These are phyloP conservation scores for Diaporthe sp. DNA, from an alignment of 2,329 filamentous ascomycete genomes.

Conservation along the genomic window DNA sequence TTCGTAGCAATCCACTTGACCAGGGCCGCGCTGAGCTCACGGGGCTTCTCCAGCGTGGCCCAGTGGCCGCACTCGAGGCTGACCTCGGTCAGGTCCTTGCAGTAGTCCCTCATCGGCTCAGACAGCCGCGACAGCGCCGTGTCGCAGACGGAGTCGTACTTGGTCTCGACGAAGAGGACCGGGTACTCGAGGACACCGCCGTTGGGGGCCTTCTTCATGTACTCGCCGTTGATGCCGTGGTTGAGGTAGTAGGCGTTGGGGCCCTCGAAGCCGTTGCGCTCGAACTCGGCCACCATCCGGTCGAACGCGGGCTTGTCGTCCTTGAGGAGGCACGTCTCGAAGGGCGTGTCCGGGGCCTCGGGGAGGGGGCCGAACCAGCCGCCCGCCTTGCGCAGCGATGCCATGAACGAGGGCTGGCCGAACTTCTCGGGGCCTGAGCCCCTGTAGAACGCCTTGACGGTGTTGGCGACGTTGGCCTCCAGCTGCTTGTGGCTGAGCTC, in stretches of 20 bases:
- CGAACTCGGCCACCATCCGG: conserved; percentile 49
- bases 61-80: conserved; percentile 53
- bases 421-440: neutral
- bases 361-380: conserved; percentile 43
- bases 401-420: conserved; percentile 35
- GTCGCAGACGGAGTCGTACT: conserved; percentile 55
- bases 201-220: conserved; percentile 47
- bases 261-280: conserved; percentile 56
- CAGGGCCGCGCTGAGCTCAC: conserved; percentile 46
- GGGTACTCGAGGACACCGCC: conserved; percentile 54
- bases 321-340: conserved; percentile 25
- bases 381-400: conserved; percentile 37
- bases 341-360: conserved; percentile 15
- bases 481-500: conserved; percentile 44
- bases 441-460: conserved; percentile 41
- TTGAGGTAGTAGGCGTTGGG: conserved; percentile 54
- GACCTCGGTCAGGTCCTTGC: conserved; percentile 55
- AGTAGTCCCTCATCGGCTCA: conserved; percentile 52
- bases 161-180: conserved; percentile 52
- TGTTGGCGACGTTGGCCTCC: conserved; percentile 41
- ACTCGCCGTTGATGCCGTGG: conserved; percentile 57
- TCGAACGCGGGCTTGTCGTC: conserved; percentile 43
- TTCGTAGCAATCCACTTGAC: conserved; percentile 43
- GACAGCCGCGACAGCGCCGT: conserved; percentile 51
- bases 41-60: conserved; percentile 49